These are phyloP conservation scores for Haematococcus lacustris DNA, from an alignment of 139 green algal species.

Conservation along the genomic window DNA sequence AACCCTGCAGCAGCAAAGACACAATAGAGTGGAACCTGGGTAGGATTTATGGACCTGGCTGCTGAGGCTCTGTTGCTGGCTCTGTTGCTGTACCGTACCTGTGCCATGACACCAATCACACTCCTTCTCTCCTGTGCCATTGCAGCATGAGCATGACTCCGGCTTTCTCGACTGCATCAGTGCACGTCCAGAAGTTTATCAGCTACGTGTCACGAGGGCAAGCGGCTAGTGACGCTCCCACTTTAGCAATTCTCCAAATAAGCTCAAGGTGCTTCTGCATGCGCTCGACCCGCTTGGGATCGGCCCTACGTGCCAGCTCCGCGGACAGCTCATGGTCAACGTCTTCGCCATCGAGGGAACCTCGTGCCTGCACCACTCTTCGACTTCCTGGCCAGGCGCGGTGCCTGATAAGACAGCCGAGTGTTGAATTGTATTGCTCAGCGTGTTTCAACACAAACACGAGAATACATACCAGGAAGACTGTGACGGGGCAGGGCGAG, in stretches of 20 bases:
- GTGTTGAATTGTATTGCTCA: neutral
- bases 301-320: constrained; percentile 14
- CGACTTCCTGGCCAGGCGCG: too few relatives aligned
- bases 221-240: neutral
- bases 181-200: neutral
- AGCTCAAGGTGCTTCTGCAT: constrained; percentile 33
- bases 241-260: constrained; percentile 22
- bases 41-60: neutral
- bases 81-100: constrained; percentile 8
- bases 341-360: constrained; percentile 18
- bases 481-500: neutral
- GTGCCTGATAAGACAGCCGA: neutral
- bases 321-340: constrained; percentile 20
- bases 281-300: constrained; percentile 15
- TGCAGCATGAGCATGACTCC: constrained; percentile 19
- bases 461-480: neutral
- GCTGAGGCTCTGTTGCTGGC: neutral
- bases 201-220: neutral
- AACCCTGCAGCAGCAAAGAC: constrained; percentile 14
- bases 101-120: constrained; percentile 36
- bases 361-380: neutral
- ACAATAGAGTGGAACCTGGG: too few relatives aligned
- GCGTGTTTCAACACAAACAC: too few relatives aligned
- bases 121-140: constrained; percentile 22
- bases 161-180: constrained; percentile 11